Conservation (phyloP, 805 yeast genomes). For the Nakazawaea ishiwadae region DNA sequence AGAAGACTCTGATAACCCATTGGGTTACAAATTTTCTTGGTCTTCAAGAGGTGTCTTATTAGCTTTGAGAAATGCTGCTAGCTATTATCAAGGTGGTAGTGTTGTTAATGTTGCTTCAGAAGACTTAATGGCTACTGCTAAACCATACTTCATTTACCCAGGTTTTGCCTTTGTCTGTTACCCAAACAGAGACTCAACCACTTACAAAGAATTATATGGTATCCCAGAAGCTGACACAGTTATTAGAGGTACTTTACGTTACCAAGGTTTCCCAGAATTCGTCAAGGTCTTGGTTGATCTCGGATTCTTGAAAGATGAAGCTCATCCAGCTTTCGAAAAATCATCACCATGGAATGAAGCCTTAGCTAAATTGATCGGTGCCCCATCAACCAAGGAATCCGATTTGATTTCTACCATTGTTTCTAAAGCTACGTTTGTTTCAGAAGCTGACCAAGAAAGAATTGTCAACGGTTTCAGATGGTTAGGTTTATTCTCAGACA, state of each 20-base stretch:
- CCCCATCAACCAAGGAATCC: conserved; percentile 60
- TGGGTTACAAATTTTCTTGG: conserved; percentile 99
- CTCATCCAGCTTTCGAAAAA: conserved; percentile 50
- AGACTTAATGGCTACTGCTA: conserved; percentile 91
- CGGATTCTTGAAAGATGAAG: conserved; percentile 84
- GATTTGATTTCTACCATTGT: conserved; percentile 76
- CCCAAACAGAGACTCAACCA: conserved; percentile 97
- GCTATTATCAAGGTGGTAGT: conserved; percentile 82
- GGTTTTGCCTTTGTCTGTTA: conserved; percentile 93
- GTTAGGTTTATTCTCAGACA: conserved; percentile 87
- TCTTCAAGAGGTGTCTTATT: conserved; percentile 96
- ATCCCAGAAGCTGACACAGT: conserved; percentile 98
- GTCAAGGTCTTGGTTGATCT: conserved; percentile 91
- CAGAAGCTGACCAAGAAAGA: conserved; percentile 77
- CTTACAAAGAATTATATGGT: conserved; percentile 83
- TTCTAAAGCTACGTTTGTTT: conserved; percentile 74
- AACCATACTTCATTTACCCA: conserved; percentile 93
- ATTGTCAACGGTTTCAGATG: conserved; percentile 86
- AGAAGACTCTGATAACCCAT: conserved; percentile 94
- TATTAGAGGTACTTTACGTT: conserved; percentile 95
- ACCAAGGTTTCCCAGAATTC: conserved; percentile 98
- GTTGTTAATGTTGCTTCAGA: conserved; percentile 76
- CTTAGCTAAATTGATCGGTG: conserved; percentile 67
- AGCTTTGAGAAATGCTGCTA: conserved; percentile 92
- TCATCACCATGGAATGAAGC: conserved; percentile 85